A percentile compares a stretch with the other conserved stretches of the same genome.
These are phyloP conservation scores for Candida chilensis DNA, from an alignment of 805 yeast genomes.

Conservation along the genomic window DNA sequence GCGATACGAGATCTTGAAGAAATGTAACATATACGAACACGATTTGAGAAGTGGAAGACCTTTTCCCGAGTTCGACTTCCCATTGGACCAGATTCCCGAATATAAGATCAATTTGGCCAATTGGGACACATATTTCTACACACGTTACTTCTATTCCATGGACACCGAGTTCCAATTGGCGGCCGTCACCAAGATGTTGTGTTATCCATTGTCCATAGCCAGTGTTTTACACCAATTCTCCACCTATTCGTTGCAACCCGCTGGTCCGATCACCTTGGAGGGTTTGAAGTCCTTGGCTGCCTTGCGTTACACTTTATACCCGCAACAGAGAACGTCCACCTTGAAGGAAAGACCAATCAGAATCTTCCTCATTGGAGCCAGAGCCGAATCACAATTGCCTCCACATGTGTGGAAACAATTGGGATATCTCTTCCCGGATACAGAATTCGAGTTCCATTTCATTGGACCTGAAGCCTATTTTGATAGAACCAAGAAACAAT, in stretches of 20 bases:
- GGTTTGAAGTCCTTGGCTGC: conserved; percentile 94
- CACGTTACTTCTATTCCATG: conserved; percentile 91
- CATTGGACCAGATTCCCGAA: conserved; percentile 69
- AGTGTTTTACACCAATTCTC: conserved; percentile 76
- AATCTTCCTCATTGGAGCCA: conserved; percentile 81
- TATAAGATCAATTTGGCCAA: conserved; percentile 64
- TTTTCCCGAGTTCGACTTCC: conserved; percentile 94
- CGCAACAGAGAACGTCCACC: conserved; percentile 47
- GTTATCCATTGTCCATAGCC: conserved; percentile 88
- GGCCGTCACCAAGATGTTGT: conserved; percentile 87
- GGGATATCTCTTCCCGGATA: conserved; percentile 74
- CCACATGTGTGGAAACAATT: conserved; percentile 94
- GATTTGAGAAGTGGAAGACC: conserved; percentile 90
- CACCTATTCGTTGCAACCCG: conserved; percentile 74
- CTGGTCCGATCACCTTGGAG: conserved; percentile 84
- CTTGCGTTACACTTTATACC: conserved; percentile 80
- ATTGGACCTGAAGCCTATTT: conserved; percentile 89
- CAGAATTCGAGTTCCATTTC: conserved; percentile 79
- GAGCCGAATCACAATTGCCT: conserved; percentile 90
- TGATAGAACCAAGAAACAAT: conserved; percentile 61
- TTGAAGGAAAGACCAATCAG: conserved; percentile 85
- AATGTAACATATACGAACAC: conserved; percentile 89
- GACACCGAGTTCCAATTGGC: conserved; percentile 95
- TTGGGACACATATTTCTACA: conserved; percentile 93
- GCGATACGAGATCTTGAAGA: conserved; percentile 66